Percentiles rank a stretch among this genome's conserved stretches.
These are phyloP conservation scores for Annona squamosa DNA, from an alignment of 164 flowering plant genomes.

Conservation along the genomic window DNA sequence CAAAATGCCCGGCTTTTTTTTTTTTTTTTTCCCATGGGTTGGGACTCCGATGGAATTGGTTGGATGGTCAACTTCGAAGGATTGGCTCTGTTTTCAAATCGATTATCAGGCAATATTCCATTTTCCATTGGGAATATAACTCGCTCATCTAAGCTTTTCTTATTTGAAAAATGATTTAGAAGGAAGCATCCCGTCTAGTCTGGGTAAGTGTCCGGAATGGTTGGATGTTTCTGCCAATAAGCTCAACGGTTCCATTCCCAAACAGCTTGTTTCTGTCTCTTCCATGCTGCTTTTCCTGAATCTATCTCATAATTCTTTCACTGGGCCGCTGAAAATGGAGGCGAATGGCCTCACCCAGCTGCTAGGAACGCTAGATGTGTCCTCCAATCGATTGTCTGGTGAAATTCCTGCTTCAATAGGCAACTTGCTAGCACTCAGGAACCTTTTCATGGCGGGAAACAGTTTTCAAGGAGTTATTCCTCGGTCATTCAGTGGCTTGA, in stretches of 20 bases:
- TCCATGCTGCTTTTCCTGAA: neutral
- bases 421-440: neutral
- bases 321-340: neutral
- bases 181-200: conserved; percentile 5
- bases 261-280: conserved; percentile 14
- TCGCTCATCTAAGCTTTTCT: neutral
- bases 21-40: too few relatives aligned
- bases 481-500: neutral
- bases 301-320: neutral
- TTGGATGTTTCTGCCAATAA: conserved; percentile 12
- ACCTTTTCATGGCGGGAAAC: neutral
- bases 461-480: neutral
- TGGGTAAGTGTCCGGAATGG: conserved; percentile 6
- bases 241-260: conserved; percentile 19
- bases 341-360: neutral
- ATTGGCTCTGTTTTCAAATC: neutral
- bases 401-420: neutral
- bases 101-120: neutral
- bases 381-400: neutral
- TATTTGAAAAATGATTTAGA: conserved; percentile 2
- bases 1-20: too few relatives aligned
- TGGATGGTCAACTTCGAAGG: neutral
- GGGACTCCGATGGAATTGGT: neutral
- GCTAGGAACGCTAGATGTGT: neutral
- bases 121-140: conserved; percentile 1